phyloP scores from a whole-genome alignment of 202 grass and related monocot genomes.

The Digitaria exilis region DNA sequence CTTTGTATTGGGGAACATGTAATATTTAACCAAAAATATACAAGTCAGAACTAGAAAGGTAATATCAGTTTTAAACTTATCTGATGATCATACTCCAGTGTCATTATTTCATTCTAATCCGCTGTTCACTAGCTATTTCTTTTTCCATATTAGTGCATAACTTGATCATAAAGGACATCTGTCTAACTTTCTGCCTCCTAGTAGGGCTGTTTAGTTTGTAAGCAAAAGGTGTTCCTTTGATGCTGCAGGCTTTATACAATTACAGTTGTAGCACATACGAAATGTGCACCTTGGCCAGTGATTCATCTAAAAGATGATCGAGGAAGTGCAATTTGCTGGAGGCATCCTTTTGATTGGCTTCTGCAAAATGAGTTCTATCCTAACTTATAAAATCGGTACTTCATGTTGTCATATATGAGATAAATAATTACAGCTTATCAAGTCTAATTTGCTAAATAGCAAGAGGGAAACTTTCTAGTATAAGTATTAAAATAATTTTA shows the following conservation, averaged over 20 bases:
- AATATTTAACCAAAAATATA: conserved; percentile 14
- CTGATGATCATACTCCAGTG: not conserved
- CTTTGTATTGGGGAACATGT: not conserved
- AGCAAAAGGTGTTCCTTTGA: conserved; percentile 80
- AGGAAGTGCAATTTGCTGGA: conserved; percentile 85
- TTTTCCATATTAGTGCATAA: conserved; percentile 9
- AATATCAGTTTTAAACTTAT: not conserved
- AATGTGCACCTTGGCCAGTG: conserved; percentile 83
- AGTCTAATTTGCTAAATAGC: conserved; percentile 21
- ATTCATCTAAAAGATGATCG: conserved; percentile 60
- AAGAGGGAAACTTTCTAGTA: not conserved
- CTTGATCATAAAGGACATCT: conserved; percentile 11
- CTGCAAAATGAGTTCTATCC: conserved; percentile 85
- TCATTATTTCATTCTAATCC: not conserved
- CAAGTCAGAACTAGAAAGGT: not conserved
- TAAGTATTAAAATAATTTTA: conserved; percentile 15
- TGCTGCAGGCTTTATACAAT: conserved; percentile 68
- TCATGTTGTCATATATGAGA: conserved; percentile 23
- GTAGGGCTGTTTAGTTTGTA: conserved; percentile 82
- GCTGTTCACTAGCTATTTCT: not conserved
- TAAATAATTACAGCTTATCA: conserved; percentile 3
- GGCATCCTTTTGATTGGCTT: conserved; percentile 77
- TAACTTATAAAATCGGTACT: conserved; percentile 33
- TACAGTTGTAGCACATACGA: conserved; percentile 71
- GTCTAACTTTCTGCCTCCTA: conserved; percentile 34